Base-by-base conservation (phyloP, 1,284 basidiomycete species). In the Trichosporon faecale region DNA sequence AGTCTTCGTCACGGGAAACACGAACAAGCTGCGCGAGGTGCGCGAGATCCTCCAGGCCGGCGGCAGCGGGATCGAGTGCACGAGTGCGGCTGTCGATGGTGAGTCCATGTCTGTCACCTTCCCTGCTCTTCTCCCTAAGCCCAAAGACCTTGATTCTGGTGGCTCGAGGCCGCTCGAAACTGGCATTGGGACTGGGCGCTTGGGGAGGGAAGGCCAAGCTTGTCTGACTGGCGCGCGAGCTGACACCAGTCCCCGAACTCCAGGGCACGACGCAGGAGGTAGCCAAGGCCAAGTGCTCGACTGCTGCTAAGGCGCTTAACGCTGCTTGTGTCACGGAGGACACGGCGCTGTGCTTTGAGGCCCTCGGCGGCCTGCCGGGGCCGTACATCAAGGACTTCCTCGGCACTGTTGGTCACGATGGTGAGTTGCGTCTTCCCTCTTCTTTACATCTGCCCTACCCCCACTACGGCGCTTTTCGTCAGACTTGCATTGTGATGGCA, bases 301-400 rank as follows among this genome's bases (percentile, higher is more conserved):
- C 88, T 12, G 96, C 96, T 18, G 93, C 95, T 37, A 89, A 94
- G 78, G 82, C 91, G 91, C 85, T 94, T 37, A 88, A 89, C 12
- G 90, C 91, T 0, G 91, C 95, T 3, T 96, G 94, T 78, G 94
- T 99, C 73, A 98, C 95, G 0, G 96, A 99, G 84, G 97, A 99
- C 81, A 98, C 96, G 0, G 94, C 96, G 0, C 88, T 99, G 4
- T 93, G 91, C 77, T 98, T 95, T 79, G 89, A 91, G 74, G 95
- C 95, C 0, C 85, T 98, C 40, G 88, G 90, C 49, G 95, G 94
- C 0, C 88, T 99, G 6, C 96, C 96, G 1, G 97, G 96, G 0
- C 95, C 95, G 0, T 99, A 98, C 84, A 97, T 99, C 87, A 99
- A 99, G 79, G 88, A 94, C 78, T 98, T 98, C 82, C 84, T 96